A percentile compares a stretch with the other conserved stretches of the same genome.
These are phyloP conservation scores for Effrenium voratum DNA, from an alignment of 73 alveolate genomes.

Conservation along the genomic window DNA sequence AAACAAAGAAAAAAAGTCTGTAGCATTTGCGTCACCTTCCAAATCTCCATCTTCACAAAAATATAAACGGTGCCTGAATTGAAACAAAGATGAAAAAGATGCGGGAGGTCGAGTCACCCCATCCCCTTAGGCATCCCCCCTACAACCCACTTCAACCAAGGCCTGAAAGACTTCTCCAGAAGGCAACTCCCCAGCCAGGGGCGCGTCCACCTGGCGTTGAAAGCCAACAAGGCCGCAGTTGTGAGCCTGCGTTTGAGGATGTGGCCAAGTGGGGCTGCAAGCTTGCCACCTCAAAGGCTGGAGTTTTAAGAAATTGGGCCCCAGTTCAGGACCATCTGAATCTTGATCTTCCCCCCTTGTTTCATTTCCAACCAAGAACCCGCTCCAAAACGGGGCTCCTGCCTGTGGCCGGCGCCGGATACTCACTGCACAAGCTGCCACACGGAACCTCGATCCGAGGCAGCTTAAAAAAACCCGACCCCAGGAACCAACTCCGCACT, in stretches of 20 bases:
- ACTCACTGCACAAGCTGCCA: constrained; percentile 49
- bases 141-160: too few relatives aligned
- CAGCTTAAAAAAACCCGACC: too few relatives aligned
- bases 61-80: background rate
- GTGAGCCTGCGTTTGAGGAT: too few relatives aligned
- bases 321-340: background rate
- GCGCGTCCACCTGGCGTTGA: constrained; percentile 61
- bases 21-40: background rate
- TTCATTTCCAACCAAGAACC: background rate
- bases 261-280: too few relatives aligned
- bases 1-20: too few relatives aligned
- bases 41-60: background rate
- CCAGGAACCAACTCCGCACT: background rate
- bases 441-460: constrained; percentile 74
- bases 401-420: constrained; percentile 71
- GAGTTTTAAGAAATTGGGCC: background rate
- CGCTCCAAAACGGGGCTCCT: background rate
- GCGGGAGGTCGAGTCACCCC: background rate
- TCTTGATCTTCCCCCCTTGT: background rate
- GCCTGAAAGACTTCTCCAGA: constrained; percentile 80
- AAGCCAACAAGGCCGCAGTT: too few relatives aligned
- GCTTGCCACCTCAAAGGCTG: too few relatives aligned
- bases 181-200: constrained; percentile 59
- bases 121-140: background rate
- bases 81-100: background rate